Evolutionary conservation across 2,329 filamentous ascomycete species (phyloP).

Genomic region (Chaetomium strumarium): DNA sequence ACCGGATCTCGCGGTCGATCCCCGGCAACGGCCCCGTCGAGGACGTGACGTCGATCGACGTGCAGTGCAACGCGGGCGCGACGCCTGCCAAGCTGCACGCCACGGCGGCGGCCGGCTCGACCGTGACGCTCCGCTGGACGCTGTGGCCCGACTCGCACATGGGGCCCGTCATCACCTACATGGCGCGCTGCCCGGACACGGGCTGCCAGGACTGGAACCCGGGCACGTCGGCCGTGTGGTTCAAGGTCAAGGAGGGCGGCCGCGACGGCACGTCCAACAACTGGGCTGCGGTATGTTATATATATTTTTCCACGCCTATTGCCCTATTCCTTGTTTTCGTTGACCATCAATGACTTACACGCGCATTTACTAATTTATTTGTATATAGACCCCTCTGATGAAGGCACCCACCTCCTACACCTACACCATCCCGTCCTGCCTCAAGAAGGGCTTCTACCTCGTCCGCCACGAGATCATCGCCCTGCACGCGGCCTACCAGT

Average conservation of each 20-base stretch:
- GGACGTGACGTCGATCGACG: slow-evolving; percentile 45
- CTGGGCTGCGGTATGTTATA: slow-evolving; percentile 42
- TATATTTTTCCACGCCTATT: slow-evolving; percentile 6
- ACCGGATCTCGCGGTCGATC: slow-evolving; percentile 52
- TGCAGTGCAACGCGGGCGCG: slow-evolving; percentile 49
- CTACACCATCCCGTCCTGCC: slow-evolving; percentile 50
- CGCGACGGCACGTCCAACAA: slow-evolving; percentile 44
- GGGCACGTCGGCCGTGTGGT: slow-evolving; percentile 46
- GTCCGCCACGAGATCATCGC: slow-evolving; percentile 54
- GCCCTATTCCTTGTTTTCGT: too few relatives aligned
- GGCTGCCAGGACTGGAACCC: slow-evolving; percentile 47
- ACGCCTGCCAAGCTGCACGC: slow-evolving; percentile 49
- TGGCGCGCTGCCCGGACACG: slow-evolving; percentile 50
- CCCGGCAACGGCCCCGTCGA: slow-evolving; percentile 54
- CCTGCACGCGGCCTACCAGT: slow-evolving; percentile 42
- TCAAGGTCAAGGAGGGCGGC: slow-evolving; percentile 48
- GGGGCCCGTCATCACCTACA: slow-evolving; percentile 53
- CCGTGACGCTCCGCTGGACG: slow-evolving; percentile 51
- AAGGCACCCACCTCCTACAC: slow-evolving; percentile 36
- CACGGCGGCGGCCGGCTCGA: slow-evolving; percentile 46
- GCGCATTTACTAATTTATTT: too few relatives aligned
- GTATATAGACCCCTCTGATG: slow-evolving; percentile 39
- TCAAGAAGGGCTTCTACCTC: slow-evolving; percentile 50
- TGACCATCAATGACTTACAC: background rate
- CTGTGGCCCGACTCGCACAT: slow-evolving; percentile 45